Base-by-base conservation (phyloP, 208 protist genomes). In the Jaenimonas drosophilae region DNA sequence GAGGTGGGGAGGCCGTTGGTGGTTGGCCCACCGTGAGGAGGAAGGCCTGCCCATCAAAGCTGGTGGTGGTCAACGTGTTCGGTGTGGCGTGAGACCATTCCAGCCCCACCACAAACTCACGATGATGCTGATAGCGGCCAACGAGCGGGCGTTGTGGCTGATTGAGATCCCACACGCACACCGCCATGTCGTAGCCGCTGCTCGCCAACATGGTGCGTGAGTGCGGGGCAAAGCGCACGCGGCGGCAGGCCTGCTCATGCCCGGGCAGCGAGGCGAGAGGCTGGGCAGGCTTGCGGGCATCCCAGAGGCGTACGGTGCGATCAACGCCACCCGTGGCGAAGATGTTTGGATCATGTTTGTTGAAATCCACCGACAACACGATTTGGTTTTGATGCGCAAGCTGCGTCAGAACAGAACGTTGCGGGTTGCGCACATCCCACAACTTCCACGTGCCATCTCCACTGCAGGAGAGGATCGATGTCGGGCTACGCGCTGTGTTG, bases 391-490 rank as follows among this genome's bases (percentile, higher is more conserved):
- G 53, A 57, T 95, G 83, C 0, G 65, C 86, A 42, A 78, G 59
- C 59, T 91, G 77, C 24, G 80, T 78, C 40, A 95, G 46, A 4
- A 79, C 74, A 28, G 87, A 76, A 31, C 61, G 64, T 54, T 74
- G 65, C 42, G 70, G 63, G 16, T 44, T 49, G 37, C 87, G 82
- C 6, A 62, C 55, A 54, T 95, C 87, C 87, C 87, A 95, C 61
- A 95, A 63, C 76, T 91, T 95, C 80, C 81, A 95, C 34, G 69
- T 78, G 42, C 82, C 83, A 41, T 95, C 87, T 6, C 87, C 87
- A 7, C 77, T 87, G 78, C 79, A 90, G 14, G 83, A 92, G 14
- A 91, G 51, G 48, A 95, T 85, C 2, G 79, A 85, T 1, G 76
- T 63, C 30, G 82, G 77, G 43, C 76, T 86, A 59, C 70, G 71